phyloP scores from a whole-genome alignment of 768 basidiomycete genomes.

The Saitozyma sp. region DNA sequence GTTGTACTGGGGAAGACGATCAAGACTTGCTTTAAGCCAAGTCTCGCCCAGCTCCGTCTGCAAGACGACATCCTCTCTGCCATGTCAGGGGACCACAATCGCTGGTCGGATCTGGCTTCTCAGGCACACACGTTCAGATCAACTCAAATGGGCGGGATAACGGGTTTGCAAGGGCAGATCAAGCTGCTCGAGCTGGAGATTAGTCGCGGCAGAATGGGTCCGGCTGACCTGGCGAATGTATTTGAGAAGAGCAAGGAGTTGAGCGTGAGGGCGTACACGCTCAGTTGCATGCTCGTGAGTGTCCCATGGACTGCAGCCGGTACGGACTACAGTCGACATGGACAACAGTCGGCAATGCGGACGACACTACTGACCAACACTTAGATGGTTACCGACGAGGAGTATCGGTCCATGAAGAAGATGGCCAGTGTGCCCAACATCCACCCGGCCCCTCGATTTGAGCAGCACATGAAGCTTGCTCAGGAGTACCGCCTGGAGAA shows the following conservation, averaged over 20 bases:
- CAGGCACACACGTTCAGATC: slow-evolving; percentile 27
- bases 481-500: too few species aligned
- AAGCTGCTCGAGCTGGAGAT: slow-evolving; percentile 49
- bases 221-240: slow-evolving; percentile 41
- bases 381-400: too few species aligned
- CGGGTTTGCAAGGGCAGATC: slow-evolving; percentile 32
- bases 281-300: slow-evolving; percentile 45
- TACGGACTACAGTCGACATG: too few species aligned
- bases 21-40: slow-evolving; percentile 43
- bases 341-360: too few species aligned
- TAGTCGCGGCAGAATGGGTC: slow-evolving; percentile 44
- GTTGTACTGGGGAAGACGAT: slow-evolving; percentile 34
- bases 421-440: too few species aligned
- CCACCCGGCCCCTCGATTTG: too few species aligned
- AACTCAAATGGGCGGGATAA: slow-evolving; percentile 30
- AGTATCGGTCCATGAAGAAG: too few species aligned
- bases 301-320: too few species aligned
- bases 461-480: too few species aligned
- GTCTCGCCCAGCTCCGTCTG: slow-evolving; percentile 30
- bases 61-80: slow-evolving; percentile 42
- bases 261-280: slow-evolving; percentile 29
- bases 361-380: too few species aligned
- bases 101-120: slow-evolving; percentile 32
- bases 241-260: slow-evolving; percentile 41
- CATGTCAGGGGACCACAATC: slow-evolving; percentile 24